Percentiles rank a stretch among this genome's conserved stretches.
These are phyloP conservation scores for Cryptococcus sp. DNA, from an alignment of 1,284 basidiomycete species.

Conservation along the genomic window DNA sequence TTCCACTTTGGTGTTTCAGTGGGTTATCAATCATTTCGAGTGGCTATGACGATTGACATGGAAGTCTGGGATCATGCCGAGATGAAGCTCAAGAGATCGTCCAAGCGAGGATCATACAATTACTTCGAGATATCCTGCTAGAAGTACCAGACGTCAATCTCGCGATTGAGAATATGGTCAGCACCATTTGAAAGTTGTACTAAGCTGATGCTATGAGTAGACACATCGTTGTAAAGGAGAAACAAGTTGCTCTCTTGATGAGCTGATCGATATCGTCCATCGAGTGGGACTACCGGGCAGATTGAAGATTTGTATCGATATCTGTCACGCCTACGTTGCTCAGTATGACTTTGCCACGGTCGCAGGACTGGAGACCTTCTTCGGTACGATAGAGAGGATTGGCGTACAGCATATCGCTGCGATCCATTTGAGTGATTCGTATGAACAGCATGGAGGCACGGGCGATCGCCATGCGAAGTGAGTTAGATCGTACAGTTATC, in stretches of 20 bases:
- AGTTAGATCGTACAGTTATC: conserved; percentile 1
- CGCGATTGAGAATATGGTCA: conserved; percentile 80
- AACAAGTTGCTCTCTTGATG: neutral
- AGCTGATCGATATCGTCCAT: neutral
- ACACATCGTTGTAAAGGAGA: neutral
- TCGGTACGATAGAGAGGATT: conserved; percentile 3
- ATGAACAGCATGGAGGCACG: conserved; percentile 7
- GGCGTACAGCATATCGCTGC: conserved; percentile 12
- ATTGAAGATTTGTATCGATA: conserved; percentile 20
- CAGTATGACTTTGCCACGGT: conserved; percentile 14
- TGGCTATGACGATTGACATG: neutral
- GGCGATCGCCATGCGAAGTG: conserved; percentile 19
- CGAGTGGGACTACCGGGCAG: conserved; percentile 7
- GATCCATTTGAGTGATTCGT: conserved; percentile 17
- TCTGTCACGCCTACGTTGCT: conserved; percentile 16
- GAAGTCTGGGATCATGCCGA: neutral
- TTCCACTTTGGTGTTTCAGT: neutral
- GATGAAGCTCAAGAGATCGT: neutral
- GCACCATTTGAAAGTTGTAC: conserved; percentile 10
- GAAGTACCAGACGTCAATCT: conserved; percentile 61
- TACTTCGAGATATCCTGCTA: conserved; percentile 69
- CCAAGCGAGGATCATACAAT: conserved; percentile 58
- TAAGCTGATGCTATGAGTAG: neutral
- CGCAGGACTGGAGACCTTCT: conserved; percentile 7
- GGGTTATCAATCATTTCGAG: neutral